Conservation (phyloP, 441 rosid genomes). For the Bocquillonia castaneifolia region DNA sequence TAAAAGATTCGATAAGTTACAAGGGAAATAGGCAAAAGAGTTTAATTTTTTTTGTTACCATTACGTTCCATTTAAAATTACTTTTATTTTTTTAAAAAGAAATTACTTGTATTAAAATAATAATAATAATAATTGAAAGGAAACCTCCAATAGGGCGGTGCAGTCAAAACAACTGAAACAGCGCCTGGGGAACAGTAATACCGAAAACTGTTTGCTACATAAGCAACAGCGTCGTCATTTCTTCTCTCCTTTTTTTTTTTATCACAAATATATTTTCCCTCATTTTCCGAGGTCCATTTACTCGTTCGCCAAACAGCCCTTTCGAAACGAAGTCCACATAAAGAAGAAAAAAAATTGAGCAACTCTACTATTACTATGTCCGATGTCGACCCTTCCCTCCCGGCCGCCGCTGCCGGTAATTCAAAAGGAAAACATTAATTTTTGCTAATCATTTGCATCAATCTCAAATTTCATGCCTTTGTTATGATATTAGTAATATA, state of each 20-base stretch:
- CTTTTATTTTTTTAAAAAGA: no score
- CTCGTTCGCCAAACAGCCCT: constrained; percentile 11
- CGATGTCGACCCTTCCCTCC: constrained; percentile 37
- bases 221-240: no score
- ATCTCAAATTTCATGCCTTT: background rate
- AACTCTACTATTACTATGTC: constrained; percentile 45
- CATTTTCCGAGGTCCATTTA: constrained; percentile 13
- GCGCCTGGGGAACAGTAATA: background rate
- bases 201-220: no score
- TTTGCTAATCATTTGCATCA: background rate
- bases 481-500: background rate
- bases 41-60: no score
- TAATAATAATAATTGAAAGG: no score
- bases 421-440: no score
- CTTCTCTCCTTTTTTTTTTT: no score
- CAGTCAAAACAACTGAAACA: background rate
- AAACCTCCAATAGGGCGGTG: background rate
- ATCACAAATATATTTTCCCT: constrained; percentile 8
- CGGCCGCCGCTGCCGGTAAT: constrained; percentile 45
- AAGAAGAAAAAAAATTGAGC: background rate
- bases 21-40: no score
- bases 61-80: no score
- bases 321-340: background rate
- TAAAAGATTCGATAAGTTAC: no score
- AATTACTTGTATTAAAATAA: no score